These are phyloP conservation scores for Candida schatavii DNA, from an alignment of 805 yeast genomes.

Conservation along the genomic window DNA sequence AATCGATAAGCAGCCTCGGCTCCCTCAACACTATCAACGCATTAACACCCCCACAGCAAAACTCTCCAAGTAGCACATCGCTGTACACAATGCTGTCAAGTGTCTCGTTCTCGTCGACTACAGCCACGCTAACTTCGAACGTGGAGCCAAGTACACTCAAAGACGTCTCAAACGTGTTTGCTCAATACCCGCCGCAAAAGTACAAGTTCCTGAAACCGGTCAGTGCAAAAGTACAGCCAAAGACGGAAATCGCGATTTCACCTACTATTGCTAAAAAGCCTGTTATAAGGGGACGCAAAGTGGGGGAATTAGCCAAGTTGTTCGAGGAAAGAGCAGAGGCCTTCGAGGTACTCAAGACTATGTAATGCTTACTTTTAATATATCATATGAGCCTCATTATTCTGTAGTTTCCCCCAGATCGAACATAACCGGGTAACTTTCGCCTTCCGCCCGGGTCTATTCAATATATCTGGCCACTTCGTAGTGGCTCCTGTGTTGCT, in stretches of 20 bases:
- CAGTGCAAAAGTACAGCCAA: constrained; percentile 6
- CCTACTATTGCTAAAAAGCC: constrained; percentile 23
- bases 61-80: neutral
- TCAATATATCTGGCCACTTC: too few species aligned
- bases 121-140: neutral
- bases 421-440: too few species aligned
- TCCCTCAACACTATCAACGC: neutral
- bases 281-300: constrained; percentile 55
- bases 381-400: too few species aligned
- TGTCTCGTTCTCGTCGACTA: neutral
- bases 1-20: constrained; percentile 2
- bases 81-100: neutral
- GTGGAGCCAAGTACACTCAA: constrained; percentile 6
- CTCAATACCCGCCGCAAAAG: constrained; percentile 39
- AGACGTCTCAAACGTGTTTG: constrained; percentile 22
- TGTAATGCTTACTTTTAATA: too few species aligned
- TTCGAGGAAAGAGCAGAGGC: constrained; percentile 58
- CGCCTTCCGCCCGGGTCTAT: too few species aligned
- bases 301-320: constrained; percentile 58
- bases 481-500: too few species aligned
- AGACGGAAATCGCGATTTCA: constrained; percentile 4
- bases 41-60: neutral
- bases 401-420: too few species aligned
- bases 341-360: constrained; percentile 28
- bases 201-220: constrained; percentile 21